Conservation (phyloP, 1,284 basidiomycete genomes). For the Puccinia triticina region DNA sequence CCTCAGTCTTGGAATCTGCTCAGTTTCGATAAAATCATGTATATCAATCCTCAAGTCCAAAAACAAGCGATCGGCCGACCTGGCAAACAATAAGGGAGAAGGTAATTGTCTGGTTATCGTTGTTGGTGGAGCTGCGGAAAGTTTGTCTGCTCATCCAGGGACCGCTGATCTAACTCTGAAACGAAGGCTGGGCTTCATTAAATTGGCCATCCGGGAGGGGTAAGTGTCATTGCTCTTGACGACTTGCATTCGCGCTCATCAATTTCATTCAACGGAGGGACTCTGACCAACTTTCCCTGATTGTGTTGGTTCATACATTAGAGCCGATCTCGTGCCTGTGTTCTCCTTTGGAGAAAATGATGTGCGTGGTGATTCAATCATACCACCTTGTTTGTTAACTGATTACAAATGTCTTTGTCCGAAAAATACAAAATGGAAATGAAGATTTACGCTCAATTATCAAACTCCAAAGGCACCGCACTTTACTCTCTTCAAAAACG, state of each 20-base stretch:
- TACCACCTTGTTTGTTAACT: background rate
- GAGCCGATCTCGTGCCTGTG: conserved; percentile 85
- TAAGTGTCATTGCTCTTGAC: conserved; percentile 60
- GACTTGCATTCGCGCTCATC: background rate
- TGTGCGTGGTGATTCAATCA: conserved; percentile 65
- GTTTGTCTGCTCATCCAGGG: conserved; percentile 86
- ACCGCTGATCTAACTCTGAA: conserved; percentile 89
- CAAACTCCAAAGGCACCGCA: conserved; percentile 88
- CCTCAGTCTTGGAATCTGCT: conserved; percentile 81
- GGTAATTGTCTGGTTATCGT: conserved; percentile 84
- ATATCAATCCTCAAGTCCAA: conserved; percentile 73
- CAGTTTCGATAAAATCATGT: conserved; percentile 86
- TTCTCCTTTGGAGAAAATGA: conserved; percentile 99
- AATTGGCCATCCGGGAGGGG: conserved; percentile 92
- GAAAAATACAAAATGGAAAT: background rate
- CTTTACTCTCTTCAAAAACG: conserved; percentile 82
- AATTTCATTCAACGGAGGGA: conserved; percentile 28
- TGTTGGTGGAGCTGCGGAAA: conserved; percentile 93
- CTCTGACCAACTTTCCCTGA: background rate
- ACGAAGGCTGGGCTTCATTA: conserved; percentile 73
- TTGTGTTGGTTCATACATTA: background rate
- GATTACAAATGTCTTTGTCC: background rate
- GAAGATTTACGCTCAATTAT: conserved; percentile 48
- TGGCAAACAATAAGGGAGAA: conserved; percentile 65
- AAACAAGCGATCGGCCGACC: conserved; percentile 19